phyloP scores from a whole-genome alignment of 176 grass and related monocot species.

The Ensete glaucum region DNA sequence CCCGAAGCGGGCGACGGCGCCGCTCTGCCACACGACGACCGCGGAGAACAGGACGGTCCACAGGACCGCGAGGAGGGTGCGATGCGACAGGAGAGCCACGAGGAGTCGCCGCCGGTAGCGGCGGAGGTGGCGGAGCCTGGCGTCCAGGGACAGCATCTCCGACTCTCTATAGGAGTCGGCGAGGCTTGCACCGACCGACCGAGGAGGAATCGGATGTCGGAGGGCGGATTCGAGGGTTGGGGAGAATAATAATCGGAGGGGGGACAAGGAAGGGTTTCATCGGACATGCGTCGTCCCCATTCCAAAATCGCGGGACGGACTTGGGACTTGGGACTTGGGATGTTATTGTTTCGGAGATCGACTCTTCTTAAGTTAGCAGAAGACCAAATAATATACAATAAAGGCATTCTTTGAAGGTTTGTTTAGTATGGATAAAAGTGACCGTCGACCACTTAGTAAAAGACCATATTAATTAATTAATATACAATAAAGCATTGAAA shows the following conservation, averaged over 20 bases:
- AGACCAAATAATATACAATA: no score
- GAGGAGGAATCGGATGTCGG: neutral
- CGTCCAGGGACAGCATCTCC: conserved; percentile 13
- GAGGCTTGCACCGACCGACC: conserved; percentile 19
- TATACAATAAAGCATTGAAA: no score
- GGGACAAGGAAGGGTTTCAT: neutral
- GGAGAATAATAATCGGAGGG: neutral
- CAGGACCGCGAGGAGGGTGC: conserved; percentile 29
- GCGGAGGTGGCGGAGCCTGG: conserved; percentile 21
- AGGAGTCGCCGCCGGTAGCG: conserved; percentile 32
- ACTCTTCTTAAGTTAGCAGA: no score
- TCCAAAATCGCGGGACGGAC: no score
- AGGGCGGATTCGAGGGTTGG: neutral
- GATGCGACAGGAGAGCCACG: conserved; percentile 17
- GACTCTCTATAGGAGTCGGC: conserved; percentile 18
- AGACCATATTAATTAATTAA: no score
- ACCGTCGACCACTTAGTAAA: no score
- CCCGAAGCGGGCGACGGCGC: conserved; percentile 28
- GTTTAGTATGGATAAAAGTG: no score
- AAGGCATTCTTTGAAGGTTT: no score
- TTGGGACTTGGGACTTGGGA: no score
- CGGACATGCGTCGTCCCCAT: neutral
- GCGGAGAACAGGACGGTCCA: conserved; percentile 50
- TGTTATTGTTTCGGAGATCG: no score
- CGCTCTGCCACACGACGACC: conserved; percentile 61